Percentiles rank a stretch among this genome's conserved stretches.
phyloP scores from a whole-genome alignment of 306 rosid species.

The Senna tora region DNA sequence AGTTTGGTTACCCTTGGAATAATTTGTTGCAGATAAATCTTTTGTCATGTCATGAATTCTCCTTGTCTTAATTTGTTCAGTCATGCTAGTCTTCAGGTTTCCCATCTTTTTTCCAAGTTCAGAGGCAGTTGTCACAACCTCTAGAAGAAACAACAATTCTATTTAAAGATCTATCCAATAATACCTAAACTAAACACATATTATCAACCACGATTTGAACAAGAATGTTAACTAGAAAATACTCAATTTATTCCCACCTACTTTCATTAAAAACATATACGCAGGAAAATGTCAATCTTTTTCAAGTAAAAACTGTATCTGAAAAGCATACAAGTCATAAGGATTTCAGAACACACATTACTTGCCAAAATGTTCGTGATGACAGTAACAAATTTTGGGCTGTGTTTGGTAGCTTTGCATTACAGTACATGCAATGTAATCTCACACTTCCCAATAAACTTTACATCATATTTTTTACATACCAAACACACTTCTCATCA shows the following conservation, averaged over 20 bases:
- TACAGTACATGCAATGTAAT: no score
- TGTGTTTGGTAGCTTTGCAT: no score
- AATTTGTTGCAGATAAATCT: slow-evolving; percentile 43
- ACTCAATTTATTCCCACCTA: background rate
- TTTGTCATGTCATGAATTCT: slow-evolving; percentile 36
- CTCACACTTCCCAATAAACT: no score
- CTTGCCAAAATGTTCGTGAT: background rate
- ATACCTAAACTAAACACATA: slow-evolving; percentile 2
- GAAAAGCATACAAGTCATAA: background rate
- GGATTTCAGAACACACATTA: background rate
- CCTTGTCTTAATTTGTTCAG: slow-evolving; percentile 40
- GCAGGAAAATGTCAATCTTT: background rate
- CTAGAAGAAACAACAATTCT: slow-evolving; percentile 46
- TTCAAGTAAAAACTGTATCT: background rate
- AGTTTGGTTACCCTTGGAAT: slow-evolving; percentile 48
- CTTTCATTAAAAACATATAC: slow-evolving; percentile 1
- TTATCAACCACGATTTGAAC: slow-evolving; percentile 22
- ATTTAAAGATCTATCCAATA: slow-evolving; percentile 22
- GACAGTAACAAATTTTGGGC: background rate
- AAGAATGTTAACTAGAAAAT: slow-evolving; percentile 13
- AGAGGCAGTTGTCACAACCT: slow-evolving; percentile 59
- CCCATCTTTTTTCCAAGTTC: slow-evolving; percentile 57
- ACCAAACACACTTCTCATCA: no score
- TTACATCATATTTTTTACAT: no score
- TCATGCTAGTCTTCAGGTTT: slow-evolving; percentile 36